Evolutionary conservation across 345 rosid species (phyloP), one percentile per base, ranked within the genome.

Genomic region (Sapria himalayana): DNA sequence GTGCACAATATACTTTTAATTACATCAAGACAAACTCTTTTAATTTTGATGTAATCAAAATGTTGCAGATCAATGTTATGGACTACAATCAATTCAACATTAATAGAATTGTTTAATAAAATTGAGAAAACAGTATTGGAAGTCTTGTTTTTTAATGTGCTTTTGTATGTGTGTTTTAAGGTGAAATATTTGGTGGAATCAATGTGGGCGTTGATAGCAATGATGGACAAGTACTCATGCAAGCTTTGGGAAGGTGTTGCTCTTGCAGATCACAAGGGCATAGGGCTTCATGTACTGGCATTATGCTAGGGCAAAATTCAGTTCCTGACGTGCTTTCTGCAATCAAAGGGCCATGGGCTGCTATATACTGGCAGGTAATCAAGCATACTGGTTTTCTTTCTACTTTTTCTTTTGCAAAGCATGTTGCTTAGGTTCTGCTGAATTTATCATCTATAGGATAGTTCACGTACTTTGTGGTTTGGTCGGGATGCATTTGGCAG

Each of bases 401-500:
- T 27, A 4, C 46, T 34, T 19, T 11, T 24, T 14, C 13, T 19
- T 23, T 45, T 31, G 3, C 20, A 44, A 2, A 13, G 22, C 13
- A 43, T 31, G 13, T 29, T 41, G 15, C 18, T 51, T 39, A 49
- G 18, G 7, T 32, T 53, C 33, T 32, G 7, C 21, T 41, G 17
- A 3, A 7, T 36, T 35, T 51, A 1, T 46, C 18, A 43, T 49
- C 24, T 39, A 46, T 45, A 80, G 96, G 64, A 69, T 56, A 59
- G 67, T 61, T 71, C 92, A 25, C 73, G 57, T 62, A 81, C 86
- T 9, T n/a, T 81, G 18, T 81, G 94, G 89, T 85, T 85, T 66
- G 89, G 85, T 62, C 63, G 77, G 41, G 97, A 85, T 68, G 85
- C 81, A 10, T 71, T 78, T 54, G 89, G 94, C 25, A 60, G 94